These are phyloP conservation scores for Batkoa obscura DNA, from an alignment of 371 early-diverging fungal genomes.

Conservation along the genomic window DNA sequence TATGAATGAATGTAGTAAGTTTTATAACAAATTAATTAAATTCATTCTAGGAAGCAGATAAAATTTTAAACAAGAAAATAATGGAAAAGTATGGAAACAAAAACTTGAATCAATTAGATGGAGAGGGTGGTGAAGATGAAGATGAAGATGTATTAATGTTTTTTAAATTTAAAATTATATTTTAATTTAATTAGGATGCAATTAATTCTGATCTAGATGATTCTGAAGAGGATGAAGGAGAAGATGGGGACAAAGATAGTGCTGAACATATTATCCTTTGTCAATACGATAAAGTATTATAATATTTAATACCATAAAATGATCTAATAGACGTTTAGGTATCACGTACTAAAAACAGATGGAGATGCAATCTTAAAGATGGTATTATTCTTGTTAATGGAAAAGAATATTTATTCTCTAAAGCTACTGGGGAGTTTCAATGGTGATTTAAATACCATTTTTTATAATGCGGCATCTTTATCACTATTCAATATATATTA, in stretches of 20 bases:
- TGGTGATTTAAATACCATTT: too few relatives aligned
- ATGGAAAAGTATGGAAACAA: background rate
- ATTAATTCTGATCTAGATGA: conserved; percentile 76
- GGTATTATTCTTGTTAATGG: conserved; percentile 90
- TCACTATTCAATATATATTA: too few relatives aligned
- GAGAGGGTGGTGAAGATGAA: conserved; percentile 30
- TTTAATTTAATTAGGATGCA: conserved; percentile 28
- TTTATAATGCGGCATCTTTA: background rate
- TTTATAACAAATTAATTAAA: background rate
- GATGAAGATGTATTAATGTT: conserved; percentile 22
- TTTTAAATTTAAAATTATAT: conserved; percentile 15
- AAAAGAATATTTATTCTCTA: conserved; percentile 80
- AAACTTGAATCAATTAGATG: conserved; percentile 14
- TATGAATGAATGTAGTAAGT: too few relatives aligned
- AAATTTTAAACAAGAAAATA: background rate
- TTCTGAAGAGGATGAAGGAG: conserved; percentile 46
- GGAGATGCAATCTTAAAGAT: conserved; percentile 90
- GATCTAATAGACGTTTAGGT: conserved; percentile 20
- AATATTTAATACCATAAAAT: background rate
- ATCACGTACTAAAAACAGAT: conserved; percentile 87
- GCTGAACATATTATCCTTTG: conserved; percentile 76
- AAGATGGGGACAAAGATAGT: conserved; percentile 45
- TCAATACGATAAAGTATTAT: conserved; percentile 77
- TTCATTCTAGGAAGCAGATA: background rate
- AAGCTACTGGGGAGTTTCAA: conserved; percentile 86